Base-by-base conservation (phyloP, 2,329 filamentous ascomycete genomes). In the Graphiopsis chlorocephala region DNA sequence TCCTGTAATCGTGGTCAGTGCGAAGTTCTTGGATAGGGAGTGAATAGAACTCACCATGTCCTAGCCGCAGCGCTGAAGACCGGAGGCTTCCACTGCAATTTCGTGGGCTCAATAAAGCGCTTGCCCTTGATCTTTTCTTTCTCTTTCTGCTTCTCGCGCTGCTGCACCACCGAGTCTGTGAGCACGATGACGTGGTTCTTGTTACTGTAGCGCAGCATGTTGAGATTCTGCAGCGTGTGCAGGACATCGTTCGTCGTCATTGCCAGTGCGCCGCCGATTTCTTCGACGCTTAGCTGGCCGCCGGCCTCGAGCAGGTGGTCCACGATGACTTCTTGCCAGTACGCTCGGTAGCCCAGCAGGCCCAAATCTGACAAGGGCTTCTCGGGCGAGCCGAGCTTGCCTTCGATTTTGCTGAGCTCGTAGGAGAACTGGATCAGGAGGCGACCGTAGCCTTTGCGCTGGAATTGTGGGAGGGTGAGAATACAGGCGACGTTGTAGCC, bases 211-310 rank as follows among this genome's bases (percentile, higher is more conserved):
- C 95, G 86, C 75, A 98, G 86, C 91, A 99, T 96, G 76, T 94
- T 95, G 66, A 97, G 82, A 64, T 93, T 93, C 75, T 97, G 93
- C 60, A 99, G 79, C 0, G 95, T 98, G 76, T 97, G 93, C 77
- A 98, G 88, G 15, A 99, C 94, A 76, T 99, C 95, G 72, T 93
- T 92, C 6, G 93, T 93, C n/a, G 94, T 98, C 94, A 99, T 98
- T 2, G 93, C 90, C 10, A 95, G 87, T 35, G 87, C 78, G 6
- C 85, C 83, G 0, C 92, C 93, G 61, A 99, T 86, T 58, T 91
- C 87, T 72, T 97, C 93, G 62, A 98, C 93, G 64, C 90, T 96
- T 62, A 91, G 89, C 73, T 88, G 89, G 23, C 53, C 88, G 66
- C 88, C 88, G 58, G 85, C 85, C 57, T 89, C 89, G 55, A 96